phyloP scores from a whole-genome alignment of 192 early-diverging fungal genomes.

The Glomus cerebriforme region DNA sequence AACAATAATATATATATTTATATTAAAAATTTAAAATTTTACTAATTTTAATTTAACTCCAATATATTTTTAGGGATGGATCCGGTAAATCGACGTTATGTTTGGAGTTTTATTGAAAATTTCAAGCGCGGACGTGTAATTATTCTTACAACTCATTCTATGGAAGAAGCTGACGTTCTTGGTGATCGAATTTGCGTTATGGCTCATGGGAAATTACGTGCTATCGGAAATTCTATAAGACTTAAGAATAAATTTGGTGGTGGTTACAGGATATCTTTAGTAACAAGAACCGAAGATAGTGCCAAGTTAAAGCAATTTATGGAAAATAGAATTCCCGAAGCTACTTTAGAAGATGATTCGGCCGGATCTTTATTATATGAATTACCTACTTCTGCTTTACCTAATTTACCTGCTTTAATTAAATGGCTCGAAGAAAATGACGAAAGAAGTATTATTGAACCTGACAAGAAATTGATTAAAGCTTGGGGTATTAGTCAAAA shows the following conservation, averaged over 20 bases:
- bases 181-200: slow-evolving; percentile 70
- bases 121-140: slow-evolving; percentile 75
- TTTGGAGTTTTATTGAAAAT: slow-evolving; percentile 78
- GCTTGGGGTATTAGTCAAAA: slow-evolving; percentile 69
- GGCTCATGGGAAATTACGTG: slow-evolving; percentile 62
- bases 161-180: slow-evolving; percentile 71
- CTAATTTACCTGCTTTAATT: slow-evolving; percentile 53
- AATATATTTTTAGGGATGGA: slow-evolving; percentile 67
- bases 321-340: slow-evolving; percentile 47
- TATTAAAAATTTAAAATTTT: background rate
- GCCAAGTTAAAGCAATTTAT: slow-evolving; percentile 53
- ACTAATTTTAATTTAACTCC: slow-evolving; percentile 14
- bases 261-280: slow-evolving; percentile 70
- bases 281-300: slow-evolving; percentile 51
- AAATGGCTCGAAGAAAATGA: slow-evolving; percentile 56
- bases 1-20: too few species aligned
- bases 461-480: slow-evolving; percentile 45
- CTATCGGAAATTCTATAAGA: slow-evolving; percentile 62
- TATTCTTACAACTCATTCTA: slow-evolving; percentile 71
- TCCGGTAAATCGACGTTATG: slow-evolving; percentile 75
- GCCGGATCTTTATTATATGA: slow-evolving; percentile 69
- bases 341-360: slow-evolving; percentile 68
- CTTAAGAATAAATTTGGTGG: slow-evolving; percentile 75
- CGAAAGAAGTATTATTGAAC: slow-evolving; percentile 3
- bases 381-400: slow-evolving; percentile 54